These are phyloP conservation scores for Handroanthus guayacan DNA, from an alignment of 257 asterid genomes.

Conservation along the genomic window DNA sequence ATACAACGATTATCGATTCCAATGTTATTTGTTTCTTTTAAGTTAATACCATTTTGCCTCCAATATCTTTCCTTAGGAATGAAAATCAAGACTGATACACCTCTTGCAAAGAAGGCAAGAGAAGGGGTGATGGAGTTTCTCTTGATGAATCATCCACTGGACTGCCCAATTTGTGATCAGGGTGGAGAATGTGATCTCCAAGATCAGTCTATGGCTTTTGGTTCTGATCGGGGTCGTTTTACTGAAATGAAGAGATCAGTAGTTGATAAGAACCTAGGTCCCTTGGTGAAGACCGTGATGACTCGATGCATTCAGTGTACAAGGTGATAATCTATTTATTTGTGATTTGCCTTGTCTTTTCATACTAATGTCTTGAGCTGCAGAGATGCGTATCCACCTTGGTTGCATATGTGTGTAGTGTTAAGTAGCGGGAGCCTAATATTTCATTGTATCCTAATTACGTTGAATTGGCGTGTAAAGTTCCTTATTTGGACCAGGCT, in stretches of 20 bases:
- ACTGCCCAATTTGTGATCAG: slow-evolving; percentile 99
- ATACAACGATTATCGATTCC: not conserved
- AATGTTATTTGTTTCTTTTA: not conserved
- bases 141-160: slow-evolving; percentile 95
- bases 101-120: slow-evolving; percentile 95
- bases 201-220: slow-evolving; percentile 98
- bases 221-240: slow-evolving; percentile 95
- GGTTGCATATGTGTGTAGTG: slow-evolving; percentile 3
- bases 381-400: not conserved
- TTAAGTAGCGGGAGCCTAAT: slow-evolving; percentile 10
- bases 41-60: slow-evolving; percentile 19
- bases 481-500: not conserved
- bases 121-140: slow-evolving; percentile 99
- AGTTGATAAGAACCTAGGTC: slow-evolving; percentile 97
- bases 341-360: slow-evolving; percentile 6
- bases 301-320: slow-evolving; percentile 96
- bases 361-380: slow-evolving; percentile 16
- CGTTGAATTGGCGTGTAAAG: not conserved
- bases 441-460: not conserved
- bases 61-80: slow-evolving; percentile 58
- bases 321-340: slow-evolving; percentile 51
- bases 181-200: slow-evolving; percentile 99
- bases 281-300: slow-evolving; percentile 96
- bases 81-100: slow-evolving; percentile 96
- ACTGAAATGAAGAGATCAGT: slow-evolving; percentile 94